phyloP scores from a whole-genome alignment of 2,329 filamentous ascomycete genomes.

The Botrytis hyacinthi region DNA sequence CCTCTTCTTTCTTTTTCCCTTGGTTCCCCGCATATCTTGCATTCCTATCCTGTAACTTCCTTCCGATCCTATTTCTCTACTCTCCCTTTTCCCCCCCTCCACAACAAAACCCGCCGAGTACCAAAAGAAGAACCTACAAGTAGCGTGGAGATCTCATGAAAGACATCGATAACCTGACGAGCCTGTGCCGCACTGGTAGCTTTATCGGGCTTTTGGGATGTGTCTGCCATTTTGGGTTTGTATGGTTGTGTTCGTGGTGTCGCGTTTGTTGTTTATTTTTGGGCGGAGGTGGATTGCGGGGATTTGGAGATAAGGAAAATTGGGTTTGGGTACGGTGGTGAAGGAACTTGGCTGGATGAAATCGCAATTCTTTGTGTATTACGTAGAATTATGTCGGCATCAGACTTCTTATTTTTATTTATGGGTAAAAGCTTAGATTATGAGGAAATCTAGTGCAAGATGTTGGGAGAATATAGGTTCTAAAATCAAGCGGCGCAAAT shows the following conservation, averaged over 20 bases:
- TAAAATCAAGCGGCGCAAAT: neutral
- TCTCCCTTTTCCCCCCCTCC: neutral
- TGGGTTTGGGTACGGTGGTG: neutral
- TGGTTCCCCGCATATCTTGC: too few species aligned
- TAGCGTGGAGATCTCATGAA: slow-evolving; percentile 83
- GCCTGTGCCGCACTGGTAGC: slow-evolving; percentile 67
- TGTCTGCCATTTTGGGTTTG: slow-evolving; percentile 43
- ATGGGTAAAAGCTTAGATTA: neutral
- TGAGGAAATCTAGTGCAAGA: neutral
- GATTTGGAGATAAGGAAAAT: neutral
- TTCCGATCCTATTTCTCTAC: neutral
- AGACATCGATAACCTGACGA: slow-evolving; percentile 78
- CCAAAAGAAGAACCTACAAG: slow-evolving; percentile 58
- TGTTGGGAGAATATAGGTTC: neutral
- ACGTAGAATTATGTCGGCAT: neutral
- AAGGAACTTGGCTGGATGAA: too few species aligned
- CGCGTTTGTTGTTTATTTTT: slow-evolving; percentile 1
- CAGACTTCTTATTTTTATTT: neutral
- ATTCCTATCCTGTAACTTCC: too few species aligned
- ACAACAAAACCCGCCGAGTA: slow-evolving; percentile 1
- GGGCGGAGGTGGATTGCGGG: slow-evolving; percentile 7
- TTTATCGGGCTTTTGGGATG: slow-evolving; percentile 11
- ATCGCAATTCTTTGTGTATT: neutral
- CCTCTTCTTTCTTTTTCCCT: too few species aligned
- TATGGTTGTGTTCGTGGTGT: neutral